These are phyloP conservation scores for Trichomonas vaginalis DNA, from an alignment of 208 protist species.

Conservation along the genomic window DNA sequence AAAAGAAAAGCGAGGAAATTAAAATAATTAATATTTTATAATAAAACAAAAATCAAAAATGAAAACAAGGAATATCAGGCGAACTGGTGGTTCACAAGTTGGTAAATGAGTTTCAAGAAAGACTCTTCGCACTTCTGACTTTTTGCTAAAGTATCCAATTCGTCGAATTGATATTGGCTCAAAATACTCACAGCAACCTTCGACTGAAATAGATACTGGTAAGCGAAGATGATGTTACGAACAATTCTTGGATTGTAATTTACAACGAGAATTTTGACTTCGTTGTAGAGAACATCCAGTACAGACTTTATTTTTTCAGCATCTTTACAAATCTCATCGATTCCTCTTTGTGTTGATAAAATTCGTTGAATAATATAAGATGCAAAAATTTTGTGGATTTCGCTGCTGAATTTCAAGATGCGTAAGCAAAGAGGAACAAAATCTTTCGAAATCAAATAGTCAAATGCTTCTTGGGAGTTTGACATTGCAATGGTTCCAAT, in stretches of 20 bases:
- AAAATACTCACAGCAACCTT: neutral
- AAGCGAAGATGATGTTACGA: neutral
- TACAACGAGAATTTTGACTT: neutral
- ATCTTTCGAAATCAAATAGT: slow-evolving; percentile 86
- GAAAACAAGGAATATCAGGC: neutral
- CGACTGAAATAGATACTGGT: neutral
- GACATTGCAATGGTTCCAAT: slow-evolving; percentile 90
- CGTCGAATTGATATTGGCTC: too few species aligned
- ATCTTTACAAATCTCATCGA: slow-evolving; percentile 83
- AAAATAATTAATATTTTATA: neutral
- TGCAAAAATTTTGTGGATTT: slow-evolving; percentile 86
- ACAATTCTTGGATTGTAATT: neutral
- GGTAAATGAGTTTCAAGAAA: neutral
- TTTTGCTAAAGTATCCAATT: neutral
- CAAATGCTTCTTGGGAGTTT: slow-evolving; percentile 68
- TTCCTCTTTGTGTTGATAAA: slow-evolving; percentile 77
- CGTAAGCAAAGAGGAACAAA: slow-evolving; percentile 97
- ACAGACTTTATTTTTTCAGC: slow-evolving; percentile 46
- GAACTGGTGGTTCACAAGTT: neutral
- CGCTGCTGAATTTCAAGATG: slow-evolving; percentile 78
- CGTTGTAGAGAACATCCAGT: neutral
- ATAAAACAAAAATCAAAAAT: neutral
- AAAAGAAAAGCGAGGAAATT: neutral
- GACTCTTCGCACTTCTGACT: neutral
- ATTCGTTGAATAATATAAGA: slow-evolving; percentile 99